Evolutionary conservation across 2,329 filamentous ascomycete genomes (phyloP), one percentile per base, ranked within the genome.

Genomic region (Botrytis porri): DNA sequence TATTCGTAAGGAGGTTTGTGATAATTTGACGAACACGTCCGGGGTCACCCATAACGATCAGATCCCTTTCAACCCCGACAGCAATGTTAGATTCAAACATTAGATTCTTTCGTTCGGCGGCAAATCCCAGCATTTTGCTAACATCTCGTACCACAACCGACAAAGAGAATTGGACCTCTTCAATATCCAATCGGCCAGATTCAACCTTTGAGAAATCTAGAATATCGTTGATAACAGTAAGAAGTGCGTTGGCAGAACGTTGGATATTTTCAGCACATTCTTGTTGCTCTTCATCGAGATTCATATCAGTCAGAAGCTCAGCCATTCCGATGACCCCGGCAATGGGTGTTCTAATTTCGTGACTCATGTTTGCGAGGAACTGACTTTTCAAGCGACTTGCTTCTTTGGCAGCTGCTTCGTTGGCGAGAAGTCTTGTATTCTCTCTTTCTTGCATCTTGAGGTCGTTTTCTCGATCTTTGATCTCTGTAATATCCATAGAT

Each of bases 221-320:
- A 72, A 97, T 97, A 78, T 97, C 94, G 79, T 97, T 97, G 82
- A 97, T 97, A 59, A 97, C 92, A 0, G 93, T 95, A 32, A 97
- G 84, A 4, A 97, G 83, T 2, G 92, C 93, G 75, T 95, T 94
- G 0, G 92, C 93, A 9, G 92, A 95, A 69, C 91, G 87, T 78
- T 93, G 90, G 10, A 95, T 93, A 75, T 93, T 94, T 76, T 93
- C 91, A 4, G 92, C 90, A 75, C 89, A 93, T 73, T 94, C 92
- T 73, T 87, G 86, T 78, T 94, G 91, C 77, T 94, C 92, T n/a
- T 87, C 85, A 70, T 89, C 86, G 37, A 95, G 82, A 25, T 88
- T 82, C 79, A 90, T 92, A 75, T 93, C 91, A 43, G 90, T 84
- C 12, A 95, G 83, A 14, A 95, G 84, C 77, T 95, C 92, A 0